Evolutionary conservation across 768 basidiomycete species (phyloP).

Genomic region (Chalciporus pseudorubinellus): DNA sequence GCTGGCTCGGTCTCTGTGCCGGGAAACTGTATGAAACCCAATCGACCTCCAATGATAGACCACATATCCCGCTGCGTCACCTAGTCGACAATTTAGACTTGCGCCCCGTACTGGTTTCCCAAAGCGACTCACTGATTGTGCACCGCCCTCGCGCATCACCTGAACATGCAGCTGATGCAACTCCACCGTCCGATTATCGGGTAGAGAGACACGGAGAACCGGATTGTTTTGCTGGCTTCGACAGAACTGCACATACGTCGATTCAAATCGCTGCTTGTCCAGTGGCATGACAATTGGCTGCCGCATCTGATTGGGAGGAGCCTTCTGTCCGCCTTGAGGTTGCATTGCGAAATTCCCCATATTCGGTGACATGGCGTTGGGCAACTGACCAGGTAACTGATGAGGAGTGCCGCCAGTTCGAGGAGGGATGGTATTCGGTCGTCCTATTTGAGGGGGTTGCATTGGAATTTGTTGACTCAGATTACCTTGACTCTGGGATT

Average conservation of each 20-base stretch:
- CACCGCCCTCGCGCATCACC: conserved; percentile 60
- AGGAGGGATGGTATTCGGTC: conserved; percentile 34
- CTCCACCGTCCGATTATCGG: conserved; percentile 59
- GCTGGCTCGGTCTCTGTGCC: conserved; percentile 58
- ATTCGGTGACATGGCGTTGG: conserved; percentile 36
- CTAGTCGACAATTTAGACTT: conserved; percentile 32
- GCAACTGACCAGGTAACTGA: conserved; percentile 32
- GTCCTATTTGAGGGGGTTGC: conserved; percentile 30
- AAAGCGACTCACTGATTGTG: conserved; percentile 39
- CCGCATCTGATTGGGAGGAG: conserved; percentile 15
- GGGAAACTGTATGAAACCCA: conserved; percentile 66
- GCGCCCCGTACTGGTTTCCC: neutral
- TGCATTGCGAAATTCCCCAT: conserved; percentile 23
- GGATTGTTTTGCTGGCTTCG: conserved; percentile 38
- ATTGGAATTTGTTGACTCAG: conserved; percentile 32
- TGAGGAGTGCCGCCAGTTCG: conserved; percentile 40
- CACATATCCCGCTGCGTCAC: conserved; percentile 56
- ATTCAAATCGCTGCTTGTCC: conserved; percentile 53
- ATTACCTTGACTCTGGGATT: conserved; percentile 13
- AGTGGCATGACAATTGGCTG: conserved; percentile 35
- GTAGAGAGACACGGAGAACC: conserved; percentile 41
- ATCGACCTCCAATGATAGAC: conserved; percentile 63
- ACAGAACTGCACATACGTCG: conserved; percentile 49
- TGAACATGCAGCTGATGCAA: conserved; percentile 54
- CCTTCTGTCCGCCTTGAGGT: conserved; percentile 21